Percentiles rank a stretch among this genome's conserved stretches.
Conservation (phyloP, 139 green algal species). For the Chlorella sp. region DNA sequence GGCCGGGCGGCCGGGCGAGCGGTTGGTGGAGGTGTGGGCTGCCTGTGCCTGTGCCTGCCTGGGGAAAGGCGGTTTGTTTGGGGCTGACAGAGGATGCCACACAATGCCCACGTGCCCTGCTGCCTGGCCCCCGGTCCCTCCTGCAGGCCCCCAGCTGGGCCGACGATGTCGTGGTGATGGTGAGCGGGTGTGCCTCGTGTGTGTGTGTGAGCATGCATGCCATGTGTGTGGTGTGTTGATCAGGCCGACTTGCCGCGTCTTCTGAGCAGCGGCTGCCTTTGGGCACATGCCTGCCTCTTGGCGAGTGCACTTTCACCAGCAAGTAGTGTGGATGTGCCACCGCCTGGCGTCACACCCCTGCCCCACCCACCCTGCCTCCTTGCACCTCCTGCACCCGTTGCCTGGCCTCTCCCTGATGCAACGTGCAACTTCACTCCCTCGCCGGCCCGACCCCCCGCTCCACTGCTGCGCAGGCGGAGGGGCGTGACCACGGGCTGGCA, state of each 20-base stretch:
- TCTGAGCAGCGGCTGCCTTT: no score
- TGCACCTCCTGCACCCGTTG: not conserved
- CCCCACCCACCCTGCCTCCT: not conserved
- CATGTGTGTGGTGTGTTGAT: no score
- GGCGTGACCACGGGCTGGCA: slow-evolving; percentile 54
- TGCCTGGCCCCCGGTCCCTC: no score
- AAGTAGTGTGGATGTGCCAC: no score
- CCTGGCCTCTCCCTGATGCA: not conserved
- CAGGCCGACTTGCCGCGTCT: no score
- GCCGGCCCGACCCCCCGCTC: not conserved
- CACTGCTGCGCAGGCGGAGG: not conserved
- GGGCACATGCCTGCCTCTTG: not conserved
- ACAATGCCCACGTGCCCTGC: no score
- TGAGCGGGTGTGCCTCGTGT: not conserved
- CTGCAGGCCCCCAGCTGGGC: slow-evolving; percentile 37
- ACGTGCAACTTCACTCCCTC: not conserved
- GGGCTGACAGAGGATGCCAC: no score
- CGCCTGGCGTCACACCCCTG: no score
- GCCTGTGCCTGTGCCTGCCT: no score
- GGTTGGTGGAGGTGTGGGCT: no score
- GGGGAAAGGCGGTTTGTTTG: no score
- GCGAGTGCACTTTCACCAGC: not conserved
- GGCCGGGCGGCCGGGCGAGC: no score
- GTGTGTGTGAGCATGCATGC: not conserved
- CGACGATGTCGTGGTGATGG: slow-evolving; percentile 38